Evolutionary conservation across 192 early-diverging fungal genomes (phyloP), one percentile per base, ranked within the genome.

Genomic region (Rhizophagus clarus): DNA sequence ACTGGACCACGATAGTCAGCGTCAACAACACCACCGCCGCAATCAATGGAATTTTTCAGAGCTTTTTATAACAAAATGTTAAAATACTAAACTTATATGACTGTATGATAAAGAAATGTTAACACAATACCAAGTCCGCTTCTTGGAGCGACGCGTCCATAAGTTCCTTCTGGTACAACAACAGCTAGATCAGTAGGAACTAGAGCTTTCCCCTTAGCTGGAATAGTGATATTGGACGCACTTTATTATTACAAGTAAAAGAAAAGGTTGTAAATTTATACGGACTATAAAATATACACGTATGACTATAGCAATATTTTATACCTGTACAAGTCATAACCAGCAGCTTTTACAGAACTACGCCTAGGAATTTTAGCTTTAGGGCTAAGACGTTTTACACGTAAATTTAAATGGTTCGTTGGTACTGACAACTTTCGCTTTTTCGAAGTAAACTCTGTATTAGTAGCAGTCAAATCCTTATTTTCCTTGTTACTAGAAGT

Each of bases 71-170:
- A 40, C 3, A 61, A 17, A 56, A 56, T 0, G 17, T 56, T 10
- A 37, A 9, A 61, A 66, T 28, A 20, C 6, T 9, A 61, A 62
- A 29, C 11, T 29, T 32, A 9, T 40, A 5, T 40, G 8, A 40
- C 31, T 75, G 10, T 28, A 5, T 26, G 22, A 62, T n/a, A 42
- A 22, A 81, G 7, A 56, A 2, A 69, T 60, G 22, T 56, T 29
- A 12, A 61, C 28, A 9, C 20, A 20, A 95, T 89, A 4, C 97
- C 96, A 60, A 99, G 88, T 0, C 97, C 96, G 40, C 91, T 94
- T 37, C 98, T 88, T 40, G 97, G 97, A 2, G 98, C 98, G 5
- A 99, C 93, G 80, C 98, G 94, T 6, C 95, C 98, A 83, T 99
- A 99, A 34, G 94, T 92, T 31, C 96, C 97, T 32, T 77, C 63